These are phyloP conservation scores for Quercus glauca DNA, from an alignment of 306 rosid species.

Conservation along the genomic window DNA sequence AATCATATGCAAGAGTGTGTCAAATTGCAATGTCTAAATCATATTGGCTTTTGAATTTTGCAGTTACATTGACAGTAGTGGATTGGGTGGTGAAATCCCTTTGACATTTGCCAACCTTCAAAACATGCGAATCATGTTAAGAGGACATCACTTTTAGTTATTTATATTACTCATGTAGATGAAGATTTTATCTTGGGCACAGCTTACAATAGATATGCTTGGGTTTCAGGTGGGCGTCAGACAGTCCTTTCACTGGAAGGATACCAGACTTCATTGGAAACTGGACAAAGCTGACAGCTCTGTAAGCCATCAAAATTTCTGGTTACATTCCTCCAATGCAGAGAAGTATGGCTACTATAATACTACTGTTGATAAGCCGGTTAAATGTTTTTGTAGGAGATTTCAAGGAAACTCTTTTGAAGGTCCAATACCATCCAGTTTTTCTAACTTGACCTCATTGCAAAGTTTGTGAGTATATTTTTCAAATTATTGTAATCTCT, in stretches of 20 bases:
- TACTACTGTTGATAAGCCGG: neutral
- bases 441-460: conserved; percentile 22
- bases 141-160: too few species aligned
- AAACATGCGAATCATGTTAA: conserved; percentile 14
- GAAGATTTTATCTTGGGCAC: too few species aligned
- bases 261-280: conserved; percentile 31
- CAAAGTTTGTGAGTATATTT: conserved; percentile 15
- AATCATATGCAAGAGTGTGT: neutral
- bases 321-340: too few species aligned
- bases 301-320: conserved; percentile 3
- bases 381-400: conserved; percentile 14
- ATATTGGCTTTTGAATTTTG: neutral
- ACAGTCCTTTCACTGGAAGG: conserved; percentile 23
- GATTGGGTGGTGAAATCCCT: conserved; percentile 27
- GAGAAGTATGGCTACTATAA: too few species aligned
- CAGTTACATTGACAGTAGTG: conserved; percentile 14
- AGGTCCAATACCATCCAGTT: conserved; percentile 35
- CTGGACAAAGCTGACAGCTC: conserved; percentile 5
- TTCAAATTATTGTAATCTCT: neutral
- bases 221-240: conserved; percentile 16
- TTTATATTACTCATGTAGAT: too few species aligned
- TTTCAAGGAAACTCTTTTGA: conserved; percentile 32
- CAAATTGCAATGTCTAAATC: neutral
- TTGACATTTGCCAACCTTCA: conserved; percentile 16
- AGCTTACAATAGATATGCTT: neutral